These are phyloP conservation scores for Backusella morwellensis DNA, from an alignment of 192 early-diverging fungal species.

Conservation along the genomic window DNA sequence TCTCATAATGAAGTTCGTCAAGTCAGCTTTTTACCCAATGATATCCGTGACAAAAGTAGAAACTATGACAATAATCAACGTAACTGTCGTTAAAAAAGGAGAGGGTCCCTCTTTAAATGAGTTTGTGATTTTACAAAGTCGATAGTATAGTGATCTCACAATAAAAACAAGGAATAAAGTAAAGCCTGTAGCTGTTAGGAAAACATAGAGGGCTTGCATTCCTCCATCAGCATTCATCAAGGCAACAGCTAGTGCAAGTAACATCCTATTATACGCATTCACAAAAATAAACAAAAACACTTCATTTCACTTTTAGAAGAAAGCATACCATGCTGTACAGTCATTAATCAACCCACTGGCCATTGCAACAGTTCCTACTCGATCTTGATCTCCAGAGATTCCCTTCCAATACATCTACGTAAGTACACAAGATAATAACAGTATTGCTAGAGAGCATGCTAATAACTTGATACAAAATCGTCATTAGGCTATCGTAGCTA, in stretches of 20 bases:
- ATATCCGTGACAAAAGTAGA: constrained; percentile 82
- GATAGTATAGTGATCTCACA: constrained; percentile 60
- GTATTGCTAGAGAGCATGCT: no score
- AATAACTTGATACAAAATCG: no score
- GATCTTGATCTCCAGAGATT: neutral
- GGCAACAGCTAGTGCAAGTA: constrained; percentile 80
- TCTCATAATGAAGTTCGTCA: no score
- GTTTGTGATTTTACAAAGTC: constrained; percentile 48
- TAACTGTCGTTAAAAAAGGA: constrained; percentile 65
- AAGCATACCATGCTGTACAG: constrained; percentile 74
- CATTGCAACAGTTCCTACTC: constrained; percentile 78
- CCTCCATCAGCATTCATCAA: constrained; percentile 72
- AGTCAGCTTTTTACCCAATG: constrained; percentile 42
- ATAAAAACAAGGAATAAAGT: constrained; percentile 66
- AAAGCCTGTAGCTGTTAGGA: constrained; percentile 70
- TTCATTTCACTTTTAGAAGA: neutral
- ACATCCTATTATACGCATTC: constrained; percentile 19
- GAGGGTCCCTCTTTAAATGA: constrained; percentile 53
- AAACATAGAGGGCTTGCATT: constrained; percentile 78
- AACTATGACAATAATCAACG: constrained; percentile 63
- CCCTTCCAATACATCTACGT: no score
- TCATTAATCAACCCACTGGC: constrained; percentile 91
- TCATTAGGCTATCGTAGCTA: no score
- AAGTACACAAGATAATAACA: no score
- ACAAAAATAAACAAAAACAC: neutral